phyloP scores from a whole-genome alignment of 306 rosid species.

The Rubus idaeus region DNA sequence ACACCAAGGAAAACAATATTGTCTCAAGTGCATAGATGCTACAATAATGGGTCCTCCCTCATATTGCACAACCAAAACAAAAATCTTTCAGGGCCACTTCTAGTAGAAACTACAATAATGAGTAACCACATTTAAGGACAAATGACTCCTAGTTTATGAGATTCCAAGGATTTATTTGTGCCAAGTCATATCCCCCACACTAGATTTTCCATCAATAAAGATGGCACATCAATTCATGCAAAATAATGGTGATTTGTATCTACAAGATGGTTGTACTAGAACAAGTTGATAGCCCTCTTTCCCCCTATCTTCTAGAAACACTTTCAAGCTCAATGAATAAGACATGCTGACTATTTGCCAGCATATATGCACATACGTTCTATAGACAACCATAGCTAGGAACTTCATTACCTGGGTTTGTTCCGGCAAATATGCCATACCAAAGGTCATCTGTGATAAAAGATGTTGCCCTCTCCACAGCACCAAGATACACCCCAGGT shows the following conservation, averaged over 20 bases:
- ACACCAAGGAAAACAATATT: background rate
- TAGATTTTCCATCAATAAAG: background rate
- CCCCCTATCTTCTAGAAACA: background rate
- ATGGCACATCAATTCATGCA: background rate
- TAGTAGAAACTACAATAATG: background rate
- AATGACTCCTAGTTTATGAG: background rate
- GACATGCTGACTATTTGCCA: background rate
- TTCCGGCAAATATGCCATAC: slow-evolving; percentile 99
- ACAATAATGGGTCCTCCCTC: background rate
- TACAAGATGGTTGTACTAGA: background rate
- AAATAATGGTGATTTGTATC: background rate
- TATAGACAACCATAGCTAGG: slow-evolving; percentile 19
- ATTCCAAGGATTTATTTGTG: background rate
- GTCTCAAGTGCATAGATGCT: background rate
- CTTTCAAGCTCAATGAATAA: background rate
- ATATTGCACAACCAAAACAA: background rate
- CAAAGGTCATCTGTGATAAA: slow-evolving; percentile 95
- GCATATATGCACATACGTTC: background rate
- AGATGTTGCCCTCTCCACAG: slow-evolving; percentile 99
- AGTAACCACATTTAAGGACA: background rate
- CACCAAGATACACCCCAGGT: slow-evolving; percentile 97
- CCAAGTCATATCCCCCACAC: background rate
- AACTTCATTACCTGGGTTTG: slow-evolving; percentile 83
- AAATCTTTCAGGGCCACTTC: background rate
- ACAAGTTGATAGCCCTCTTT: background rate